Base-by-base conservation (phyloP, 495 filamentous ascomycete species). In the Copromyces sp. region DNA sequence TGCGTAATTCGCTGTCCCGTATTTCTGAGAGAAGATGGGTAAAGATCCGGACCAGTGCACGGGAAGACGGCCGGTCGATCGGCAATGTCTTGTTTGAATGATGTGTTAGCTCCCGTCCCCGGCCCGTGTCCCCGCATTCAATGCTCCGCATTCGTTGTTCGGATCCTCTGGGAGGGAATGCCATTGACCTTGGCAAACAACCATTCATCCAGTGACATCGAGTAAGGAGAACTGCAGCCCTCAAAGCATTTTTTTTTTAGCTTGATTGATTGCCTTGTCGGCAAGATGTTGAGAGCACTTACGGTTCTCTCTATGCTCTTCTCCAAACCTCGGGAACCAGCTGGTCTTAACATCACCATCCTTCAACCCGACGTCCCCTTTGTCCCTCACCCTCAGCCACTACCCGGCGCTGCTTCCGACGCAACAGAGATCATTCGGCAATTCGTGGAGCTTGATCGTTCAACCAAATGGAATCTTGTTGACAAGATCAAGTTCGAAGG, bases 401-500 rank as follows among this genome's bases (percentile, higher is more conserved):
- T 74, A 37, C 79, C 81, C 12, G 77, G 77, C 38, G 68, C 78
- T 29, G 70, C 77, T 0, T 78, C 77, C 3, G 74, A 80, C 12
- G 73, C 75, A 44, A 78, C 72, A n/a, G 69, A 73, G 14, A 83
- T 83, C 39, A 77, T 82, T 9, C 39, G 75, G 35, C 75, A 77
- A 29, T 81, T 83, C 39, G 29, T 72, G 6, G 73, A 71, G 8
- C 75, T 83, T 8, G 72, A 71, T 68, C 78, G 78, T 20, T 77
- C 77, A 9, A 81, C 80, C 0, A 53, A 32, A 29, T 83, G 80
- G 81, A 77, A 72, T 4, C 71, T 83, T 11, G 73, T 84, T 9
- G 77, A 77, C 4, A 80, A 78, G 61, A 72, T 79, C 70, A 61
- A 61, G 12, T 77, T 83, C n/a, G 74, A 83, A 61, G 81, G 80